Conservation (phyloP, 306 rosid genomes). For the Begonia loranthoides region DNA sequence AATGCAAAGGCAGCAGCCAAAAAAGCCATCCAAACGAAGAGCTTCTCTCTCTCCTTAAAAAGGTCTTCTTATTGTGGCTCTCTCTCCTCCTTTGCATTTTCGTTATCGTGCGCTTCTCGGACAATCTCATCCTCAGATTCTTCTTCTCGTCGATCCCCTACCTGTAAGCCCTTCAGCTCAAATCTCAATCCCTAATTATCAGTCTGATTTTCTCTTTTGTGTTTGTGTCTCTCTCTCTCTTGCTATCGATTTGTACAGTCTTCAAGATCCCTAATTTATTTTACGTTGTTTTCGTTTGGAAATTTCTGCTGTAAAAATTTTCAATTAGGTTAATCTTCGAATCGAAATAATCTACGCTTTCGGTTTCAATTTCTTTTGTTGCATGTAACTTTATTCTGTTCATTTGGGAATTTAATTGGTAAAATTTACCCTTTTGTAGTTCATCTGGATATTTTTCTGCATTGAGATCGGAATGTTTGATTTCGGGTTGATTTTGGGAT, state of each 20-base stretch:
- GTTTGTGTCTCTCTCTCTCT: background rate
- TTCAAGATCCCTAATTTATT: conserved; percentile 48
- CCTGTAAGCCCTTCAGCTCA: conserved; percentile 46
- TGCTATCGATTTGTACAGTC: background rate
- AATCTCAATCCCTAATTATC: conserved; percentile 18
- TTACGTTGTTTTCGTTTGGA: background rate
- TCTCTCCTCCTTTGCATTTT: conserved; percentile 26
- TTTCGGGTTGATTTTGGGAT: conserved; percentile 10
- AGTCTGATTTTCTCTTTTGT: conserved; percentile 6
- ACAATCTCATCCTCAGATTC: conserved; percentile 59
- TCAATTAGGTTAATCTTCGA: conserved; percentile 4
- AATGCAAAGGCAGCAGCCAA: conserved; percentile 29
- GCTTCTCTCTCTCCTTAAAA: conserved; percentile 29
- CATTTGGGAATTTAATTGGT: conserved; percentile 8
- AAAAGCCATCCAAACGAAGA: conserved; percentile 42
- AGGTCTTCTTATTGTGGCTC: conserved; percentile 28
- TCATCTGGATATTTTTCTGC: background rate
- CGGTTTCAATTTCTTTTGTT: conserved; percentile 15
- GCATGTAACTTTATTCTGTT: conserved; percentile 8
- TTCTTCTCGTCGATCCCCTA: conserved; percentile 37
- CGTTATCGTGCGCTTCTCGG: conserved; percentile 43
- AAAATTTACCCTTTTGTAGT: conserved; percentile 11
- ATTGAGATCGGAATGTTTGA: background rate
- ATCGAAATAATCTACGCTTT: conserved; percentile 12
- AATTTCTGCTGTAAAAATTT: background rate